Base-by-base conservation (phyloP, 1,284 basidiomycete genomes). In the Sporisorium exsertum region DNA sequence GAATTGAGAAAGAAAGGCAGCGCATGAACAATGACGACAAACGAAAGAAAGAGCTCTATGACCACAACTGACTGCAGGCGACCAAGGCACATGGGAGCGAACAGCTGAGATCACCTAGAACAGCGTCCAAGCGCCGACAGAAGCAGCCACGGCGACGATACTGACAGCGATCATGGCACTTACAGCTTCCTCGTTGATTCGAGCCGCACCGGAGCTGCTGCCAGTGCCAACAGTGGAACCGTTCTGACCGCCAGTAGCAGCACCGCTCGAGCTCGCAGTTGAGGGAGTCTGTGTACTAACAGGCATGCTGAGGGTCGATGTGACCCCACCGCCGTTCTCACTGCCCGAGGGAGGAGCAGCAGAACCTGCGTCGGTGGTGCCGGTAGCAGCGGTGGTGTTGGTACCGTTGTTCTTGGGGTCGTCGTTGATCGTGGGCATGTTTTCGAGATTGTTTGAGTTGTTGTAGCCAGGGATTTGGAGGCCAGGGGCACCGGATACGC, bases 391-490 rank as follows among this genome's bases (percentile, higher is more conserved):
- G 16, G 49, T 40, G 8, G 54, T n/a, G 27, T 33, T 58, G 5
- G 56, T 68, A 3, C 43, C 20, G 27, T 57, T 53, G 35, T 40
- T 59, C 12, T 53, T 33, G n/a, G 37, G 42, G 37, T 61, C 68
- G 18, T 62, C 56, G 42, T 56, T 66, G 54, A 74, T 51, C 1
- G 53, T 74, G 7, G 72, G 72, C 67, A 75, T 66, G 40, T 75
- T 56, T 27, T 75, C 72, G 33, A 75, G 60, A 18, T 75, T 75
- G 42, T 27, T 35, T 12, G 63, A 35, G 15, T 16, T 13, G 3
- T 57, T 37, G 57, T 75, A 75, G n/a, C 72, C 72, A 6, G 72
- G 63, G 22, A 75, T 75, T 12, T 49, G 33, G 20, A 70, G 24
- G n/a, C 42, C 32, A 10, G 72, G 64, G 1, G 49, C 57, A 12